Conservation (phyloP, 495 filamentous ascomycete genomes). For the Polyplosphaeria fusca region DNA sequence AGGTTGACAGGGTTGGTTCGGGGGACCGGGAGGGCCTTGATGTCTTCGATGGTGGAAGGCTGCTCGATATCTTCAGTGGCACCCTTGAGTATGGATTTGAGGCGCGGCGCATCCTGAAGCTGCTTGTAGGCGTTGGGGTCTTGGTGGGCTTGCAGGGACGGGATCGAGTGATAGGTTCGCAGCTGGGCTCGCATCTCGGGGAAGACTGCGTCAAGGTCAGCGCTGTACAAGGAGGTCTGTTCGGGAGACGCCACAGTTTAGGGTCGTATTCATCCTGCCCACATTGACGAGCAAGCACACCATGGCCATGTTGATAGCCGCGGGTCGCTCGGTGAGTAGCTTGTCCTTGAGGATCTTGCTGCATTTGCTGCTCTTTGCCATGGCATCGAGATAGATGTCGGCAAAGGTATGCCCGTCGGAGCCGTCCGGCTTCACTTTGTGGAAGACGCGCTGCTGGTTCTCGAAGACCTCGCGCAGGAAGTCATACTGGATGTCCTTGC, state of each 20-base stretch:
- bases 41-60: slow-evolving; percentile 78
- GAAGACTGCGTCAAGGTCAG: slow-evolving; percentile 73
- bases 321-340: slow-evolving; percentile 83
- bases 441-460: slow-evolving; percentile 79
- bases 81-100: slow-evolving; percentile 97
- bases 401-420: slow-evolving; percentile 79
- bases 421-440: slow-evolving; percentile 73
- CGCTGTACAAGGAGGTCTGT: not conserved
- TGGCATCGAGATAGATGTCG: slow-evolving; percentile 95
- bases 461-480: slow-evolving; percentile 91
- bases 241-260: slow-evolving; percentile 71
- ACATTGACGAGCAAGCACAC: slow-evolving; percentile 96
- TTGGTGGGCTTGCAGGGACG: slow-evolving; percentile 89
- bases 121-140: slow-evolving; percentile 97
- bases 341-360: slow-evolving; percentile 98
- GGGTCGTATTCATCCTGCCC: slow-evolving; percentile 96
- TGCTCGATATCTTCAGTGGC: slow-evolving; percentile 91
- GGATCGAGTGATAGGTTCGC: slow-evolving; percentile 96
- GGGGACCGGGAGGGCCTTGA: slow-evolving; percentile 64
- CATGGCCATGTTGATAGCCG: slow-evolving; percentile 98
- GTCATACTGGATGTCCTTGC: slow-evolving; percentile 95
- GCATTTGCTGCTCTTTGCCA: slow-evolving; percentile 98
- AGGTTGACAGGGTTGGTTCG: slow-evolving; percentile 96
- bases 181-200: slow-evolving; percentile 98
- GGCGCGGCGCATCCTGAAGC: slow-evolving; percentile 88